Base-by-base conservation (phyloP, 2,329 filamentous ascomycete genomes). In the Cercospora zeae-maydis region DNA sequence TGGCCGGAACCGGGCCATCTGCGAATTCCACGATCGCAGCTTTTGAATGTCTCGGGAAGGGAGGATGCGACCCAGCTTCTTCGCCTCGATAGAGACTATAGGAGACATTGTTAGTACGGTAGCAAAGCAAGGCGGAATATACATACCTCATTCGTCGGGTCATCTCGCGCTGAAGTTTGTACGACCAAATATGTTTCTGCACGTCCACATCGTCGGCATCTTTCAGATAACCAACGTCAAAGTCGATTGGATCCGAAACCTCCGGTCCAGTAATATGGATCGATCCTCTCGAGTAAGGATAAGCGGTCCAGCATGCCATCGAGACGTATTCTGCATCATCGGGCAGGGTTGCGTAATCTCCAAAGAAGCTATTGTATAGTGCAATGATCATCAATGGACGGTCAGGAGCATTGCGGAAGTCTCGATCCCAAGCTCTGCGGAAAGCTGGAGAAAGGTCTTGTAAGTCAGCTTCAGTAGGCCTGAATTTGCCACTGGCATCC, bases 81-180 rank as follows among this genome's bases (percentile, higher is more conserved):
- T 78, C 75, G 11, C 78, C 78, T 14, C 72, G 73, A 71, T 82
- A 87, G 61, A 79, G 76, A 2, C 78, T 59, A 5, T 10, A 33
- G 4, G 24, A 8, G 33, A 1, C 8, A 24, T 1, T 5, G 9
- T 59, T 4, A 59, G 57, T 21, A 27, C 19, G 9, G 0, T 3
- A 13, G 10, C 27, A 33, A 27, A 16, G 9, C 14, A 27, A 13
- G 16, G 7, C 4, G n/a, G 3, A 31, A 14, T 13, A 52, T 9
- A 51, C 45, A 24, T 19, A 59, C 57, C 57, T 73, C 66, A 83
- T 82, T 6, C 84, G 81, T 5, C 86, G 82, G 13, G 80, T 75
- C 55, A 88, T 80, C 72, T 87, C 85, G 3, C 87, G 84, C 30
- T 80, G 78, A 70, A 82, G 83, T 75, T 89, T 89, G 77, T 90